Evolutionary conservation across 495 filamentous ascomycete genomes (phyloP).

Genomic region (Amniculicola lignicola): DNA sequence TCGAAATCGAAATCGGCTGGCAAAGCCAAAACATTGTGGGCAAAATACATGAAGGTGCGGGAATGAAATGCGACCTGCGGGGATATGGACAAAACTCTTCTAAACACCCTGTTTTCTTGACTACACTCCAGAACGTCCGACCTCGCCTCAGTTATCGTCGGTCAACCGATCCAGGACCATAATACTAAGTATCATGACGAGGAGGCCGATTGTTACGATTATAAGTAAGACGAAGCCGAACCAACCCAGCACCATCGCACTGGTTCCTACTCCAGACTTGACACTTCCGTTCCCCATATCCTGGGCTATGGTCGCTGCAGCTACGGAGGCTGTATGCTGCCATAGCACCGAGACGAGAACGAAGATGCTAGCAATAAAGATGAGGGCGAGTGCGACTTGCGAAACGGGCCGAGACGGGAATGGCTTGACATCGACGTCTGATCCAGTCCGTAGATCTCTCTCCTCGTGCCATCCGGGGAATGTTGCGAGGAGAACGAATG

Average conservation of each 20-base stretch:
- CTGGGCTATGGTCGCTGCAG: conserved; percentile 86
- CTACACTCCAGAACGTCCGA: neutral
- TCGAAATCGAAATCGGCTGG: neutral
- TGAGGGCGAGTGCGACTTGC: conserved; percentile 71
- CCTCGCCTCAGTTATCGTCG: conserved; percentile 17
- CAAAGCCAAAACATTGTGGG: neutral
- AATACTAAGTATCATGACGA: conserved; percentile 95
- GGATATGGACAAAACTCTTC: neutral
- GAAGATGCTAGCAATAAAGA: conserved; percentile 76
- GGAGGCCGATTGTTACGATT: conserved; percentile 86
- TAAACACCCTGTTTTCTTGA: neutral
- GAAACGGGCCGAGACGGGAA: conserved; percentile 72
- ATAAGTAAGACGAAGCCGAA: conserved; percentile 91
- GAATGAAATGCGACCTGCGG: neutral
- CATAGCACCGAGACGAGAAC: conserved; percentile 70
- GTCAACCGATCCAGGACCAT: conserved; percentile 56
- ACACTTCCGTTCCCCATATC: conserved; percentile 95
- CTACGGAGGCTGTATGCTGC: conserved; percentile 91
- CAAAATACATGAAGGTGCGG: neutral
- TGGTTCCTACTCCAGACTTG: conserved; percentile 79
- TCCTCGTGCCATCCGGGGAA: conserved; percentile 82
- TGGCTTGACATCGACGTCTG: conserved; percentile 71
- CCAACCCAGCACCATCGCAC: conserved; percentile 95
- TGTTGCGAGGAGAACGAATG: conserved; percentile 70
- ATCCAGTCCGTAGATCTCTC: conserved; percentile 57